Evolutionary conservation across 106 monocot species (phyloP), one percentile per base, ranked within the genome.

Genomic region (Amphibolis antarctica): DNA sequence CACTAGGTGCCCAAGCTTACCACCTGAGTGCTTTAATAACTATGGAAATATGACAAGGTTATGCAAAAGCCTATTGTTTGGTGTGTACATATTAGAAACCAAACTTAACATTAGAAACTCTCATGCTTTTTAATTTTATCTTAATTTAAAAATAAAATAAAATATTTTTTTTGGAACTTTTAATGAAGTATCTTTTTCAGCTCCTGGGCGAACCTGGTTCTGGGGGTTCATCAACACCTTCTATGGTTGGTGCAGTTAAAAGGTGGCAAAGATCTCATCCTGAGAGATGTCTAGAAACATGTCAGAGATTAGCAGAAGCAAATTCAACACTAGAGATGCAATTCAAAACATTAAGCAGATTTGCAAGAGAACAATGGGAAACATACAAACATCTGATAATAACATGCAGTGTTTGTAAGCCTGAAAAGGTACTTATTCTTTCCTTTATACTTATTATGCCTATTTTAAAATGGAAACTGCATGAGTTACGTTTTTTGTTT

Each of bases 211-310:
- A 98, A 74, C 91, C 90, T 64, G 90, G 96, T 44, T 75, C 71
- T 62, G 96, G 96, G 44, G 96, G 96, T 27, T 98, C 96, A 59
- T 98, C 96, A 65, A 98, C 96, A 24, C 82, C 87, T 59, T 98
- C 96, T 54, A 87, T 98, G 96, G 96, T 98, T 12, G 96, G 96
- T 21, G 82, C 87, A 26, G 96, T 98, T 56, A 91, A 84, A 48
- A 79, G 72, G 28, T 98, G 96, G 96, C 86, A 91, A 68, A 85
- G 80, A 53, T 66, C 78, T 55, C 84, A 90, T 73, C 96, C 90
- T 70, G 71, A 80, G 48, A 76, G 74, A 61, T 86, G 87, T 36
- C 64, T 44, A 21, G 78, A 84, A 57, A 82, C 72, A 75, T 87
- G 75, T 79, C 76, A 62, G 66, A 77, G 59, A 59, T 76, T 98